These are phyloP conservation scores for Fusarium sublunatum DNA, from an alignment of 2,329 filamentous ascomycete species.

Conservation along the genomic window DNA sequence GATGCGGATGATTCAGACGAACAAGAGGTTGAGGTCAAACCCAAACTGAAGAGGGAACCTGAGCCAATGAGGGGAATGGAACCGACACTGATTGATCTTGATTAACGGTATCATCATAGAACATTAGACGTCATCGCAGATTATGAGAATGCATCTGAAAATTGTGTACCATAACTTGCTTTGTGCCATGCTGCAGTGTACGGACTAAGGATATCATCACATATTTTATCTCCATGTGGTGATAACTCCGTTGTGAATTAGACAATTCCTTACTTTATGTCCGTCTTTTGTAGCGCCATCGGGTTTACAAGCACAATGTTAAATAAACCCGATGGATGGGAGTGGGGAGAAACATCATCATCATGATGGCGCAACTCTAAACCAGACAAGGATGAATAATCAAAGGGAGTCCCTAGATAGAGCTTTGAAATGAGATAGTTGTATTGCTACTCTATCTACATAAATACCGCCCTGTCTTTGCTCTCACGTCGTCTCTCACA, in stretches of 20 bases:
- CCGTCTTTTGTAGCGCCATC: neutral
- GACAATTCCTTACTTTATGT: too few species aligned
- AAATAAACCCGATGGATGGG: slow-evolving; percentile 16
- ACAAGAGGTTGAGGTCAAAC: slow-evolving; percentile 1
- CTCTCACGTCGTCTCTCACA: neutral
- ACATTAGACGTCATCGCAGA: neutral
- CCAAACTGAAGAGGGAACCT: slow-evolving; percentile 1
- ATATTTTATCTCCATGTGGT: slow-evolving; percentile 3
- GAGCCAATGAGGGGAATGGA: slow-evolving; percentile 2
- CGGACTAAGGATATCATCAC: neutral
- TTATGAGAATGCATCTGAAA: too few species aligned
- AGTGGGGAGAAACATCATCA: neutral
- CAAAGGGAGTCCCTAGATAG: neutral
- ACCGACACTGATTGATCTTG: slow-evolving; percentile 28
- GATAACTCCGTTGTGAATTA: neutral
- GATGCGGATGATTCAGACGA: slow-evolving; percentile 12
- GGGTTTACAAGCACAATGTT: slow-evolving; percentile 7
- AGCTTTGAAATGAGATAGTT: neutral
- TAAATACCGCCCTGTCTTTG: slow-evolving; percentile 2
- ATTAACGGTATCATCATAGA: neutral
- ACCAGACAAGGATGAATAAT: neutral
- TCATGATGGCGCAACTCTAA: neutral
- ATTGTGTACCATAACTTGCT: too few species aligned
- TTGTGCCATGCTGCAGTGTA: neutral
- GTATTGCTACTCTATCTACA: neutral